Evolutionary conservation across 495 filamentous ascomycete genomes (phyloP), one percentile per base, ranked within the genome.

Genomic region (Lentithecium fluviatile): DNA sequence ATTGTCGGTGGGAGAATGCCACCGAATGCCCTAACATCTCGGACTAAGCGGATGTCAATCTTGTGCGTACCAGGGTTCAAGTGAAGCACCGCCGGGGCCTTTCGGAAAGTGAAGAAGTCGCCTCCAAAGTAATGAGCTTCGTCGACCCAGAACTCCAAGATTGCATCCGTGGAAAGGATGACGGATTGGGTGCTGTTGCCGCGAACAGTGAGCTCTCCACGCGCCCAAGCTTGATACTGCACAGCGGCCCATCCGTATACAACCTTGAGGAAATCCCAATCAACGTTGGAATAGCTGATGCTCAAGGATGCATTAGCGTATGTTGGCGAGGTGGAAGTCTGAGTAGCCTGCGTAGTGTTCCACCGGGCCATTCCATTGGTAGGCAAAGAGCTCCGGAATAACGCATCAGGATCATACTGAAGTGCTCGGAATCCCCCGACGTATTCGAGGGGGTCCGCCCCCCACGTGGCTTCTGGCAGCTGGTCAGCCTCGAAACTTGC

Each of bases 221-320:
- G 71, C 23, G 76, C 75, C 83, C 82, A 85, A 12, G 80, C 80
- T 64, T 84, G 83, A 67, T 80, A 84, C 66, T 84, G 83, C 15
- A 81, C 66, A 15, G 78, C 81, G 23, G 82, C 71, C 83, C 83
- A 86, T 37, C 83, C 83, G 60, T 85, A 85, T 15, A 84, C 71
- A 17, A 73, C 73, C 56, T 80, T 76, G 52, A 83, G 68, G 24
- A 73, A 76, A 19, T 50, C 56, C 81, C 83, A 84, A 55, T 84
- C 73, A 13, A 82, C 65, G 15, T 76, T 57, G 1, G 75, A 71
- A 62, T 83, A 85, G 23, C 58, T 65, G 50, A 85, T 64, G 45
- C 59, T 69, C 37, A 84, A 59, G 0, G 68, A 59, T 23, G 68
- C 74, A 54, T 66, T 73, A 12, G 66, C 64, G n/a, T 52, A 53